Evolutionary conservation across 75 land plant genomes (phyloP), one percentile per base, ranked within the genome.

Genomic region (Selaginella tamariscina): DNA sequence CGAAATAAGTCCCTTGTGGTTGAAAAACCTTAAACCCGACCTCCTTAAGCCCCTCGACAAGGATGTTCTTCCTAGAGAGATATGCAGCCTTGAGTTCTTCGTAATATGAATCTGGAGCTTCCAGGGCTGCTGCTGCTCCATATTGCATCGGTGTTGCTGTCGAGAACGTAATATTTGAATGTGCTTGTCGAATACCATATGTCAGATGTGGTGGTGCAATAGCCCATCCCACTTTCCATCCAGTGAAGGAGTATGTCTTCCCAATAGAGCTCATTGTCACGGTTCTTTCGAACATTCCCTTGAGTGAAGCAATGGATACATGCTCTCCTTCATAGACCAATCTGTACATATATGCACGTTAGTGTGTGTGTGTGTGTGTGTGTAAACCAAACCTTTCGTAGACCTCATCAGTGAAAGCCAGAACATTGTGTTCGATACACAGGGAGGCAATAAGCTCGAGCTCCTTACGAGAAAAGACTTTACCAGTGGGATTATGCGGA

Each of bases 161-260:
- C 1, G 96, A 83, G 74, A 95, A 90, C 1, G 99, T 95, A 55
- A 95, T 77, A 63, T 75, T 89, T 8, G 99, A 71, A 56, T 94
- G 98, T 8, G 96, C 98, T 56, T 89, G 91, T 33, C 98, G 75
- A 33, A 94, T 65, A n/a, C 96, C 98, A 95, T 94, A 89, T 2
- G 86, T 85, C 56, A 94, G 59, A 67, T 85, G 86, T 0, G 85
- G 84, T 0, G 98, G 96, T 31, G 96, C 96, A 55, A 94, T 79
- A 1, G 98, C 98, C 98, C 98, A 94, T 26, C 98, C 93, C 30
- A 90, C 85, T 70, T 95, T 95, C 99, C 96, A 95, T 1, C 99
- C 96, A 9, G 99, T 95, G 33, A 95, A 70, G 31, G 99, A 95
- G 67, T 89, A 95, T 18, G 99, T 95, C 76, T 95, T 90, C 56